A percentile compares a stretch with the other conserved stretches of the same genome.
Conservation (phyloP, 2,329 filamentous ascomycete genomes). For the Claviceps sp. region DNA sequence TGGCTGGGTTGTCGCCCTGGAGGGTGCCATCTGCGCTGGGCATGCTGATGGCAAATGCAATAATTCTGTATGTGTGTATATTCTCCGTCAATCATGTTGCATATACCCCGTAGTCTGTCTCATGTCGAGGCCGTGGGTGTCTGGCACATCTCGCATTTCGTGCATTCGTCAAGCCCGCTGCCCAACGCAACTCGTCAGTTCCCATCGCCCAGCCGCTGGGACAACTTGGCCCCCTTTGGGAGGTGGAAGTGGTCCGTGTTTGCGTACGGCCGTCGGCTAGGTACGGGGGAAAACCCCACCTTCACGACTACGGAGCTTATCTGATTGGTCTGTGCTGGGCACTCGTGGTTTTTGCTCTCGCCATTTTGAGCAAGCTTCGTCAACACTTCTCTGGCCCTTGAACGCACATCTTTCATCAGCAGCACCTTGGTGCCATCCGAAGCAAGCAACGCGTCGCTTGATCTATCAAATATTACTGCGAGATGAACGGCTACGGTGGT, state of each 20-base stretch:
- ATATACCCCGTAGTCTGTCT: background rate
- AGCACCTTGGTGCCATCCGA: background rate
- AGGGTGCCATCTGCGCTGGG: background rate
- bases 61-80: slow-evolving; percentile 9
- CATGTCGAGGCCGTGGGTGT: background rate
- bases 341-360: background rate
- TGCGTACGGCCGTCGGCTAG: no score
- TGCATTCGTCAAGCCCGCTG: no score
- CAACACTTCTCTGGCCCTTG: background rate
- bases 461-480: slow-evolving; percentile 3
- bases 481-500: slow-evolving; percentile 46
- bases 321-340: background rate
- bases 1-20: slow-evolving; percentile 2
- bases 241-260: background rate
- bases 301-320: background rate
- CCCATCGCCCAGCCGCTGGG: background rate
- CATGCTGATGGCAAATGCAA: background rate
- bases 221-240: background rate
- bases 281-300: background rate
- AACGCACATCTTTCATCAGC: background rate
- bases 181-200: background rate
- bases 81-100: slow-evolving; percentile 2
- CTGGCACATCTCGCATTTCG: background rate
- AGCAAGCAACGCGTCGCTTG: background rate
- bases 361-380: background rate